Evolutionary conservation across 768 basidiomycete species (phyloP).

Genomic region (Ephemerocybe angulata): DNA sequence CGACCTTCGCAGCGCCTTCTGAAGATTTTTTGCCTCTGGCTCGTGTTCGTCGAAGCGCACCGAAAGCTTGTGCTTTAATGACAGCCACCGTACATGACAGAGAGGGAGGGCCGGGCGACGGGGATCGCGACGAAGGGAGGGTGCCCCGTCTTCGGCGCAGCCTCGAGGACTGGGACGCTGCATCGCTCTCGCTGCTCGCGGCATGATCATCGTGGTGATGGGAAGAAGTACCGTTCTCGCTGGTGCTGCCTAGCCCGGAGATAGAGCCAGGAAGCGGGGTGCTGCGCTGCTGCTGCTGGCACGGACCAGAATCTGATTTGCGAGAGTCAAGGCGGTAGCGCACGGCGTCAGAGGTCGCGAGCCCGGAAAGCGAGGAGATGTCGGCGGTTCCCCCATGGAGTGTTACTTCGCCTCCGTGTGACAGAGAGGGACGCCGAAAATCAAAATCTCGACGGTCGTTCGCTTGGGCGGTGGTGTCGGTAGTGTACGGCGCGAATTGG

Average conservation of each 20-base stretch:
- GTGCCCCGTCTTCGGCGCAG: slow-evolving; percentile 46
- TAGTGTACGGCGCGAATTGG: slow-evolving; percentile 62
- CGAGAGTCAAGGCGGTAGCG: slow-evolving; percentile 57
- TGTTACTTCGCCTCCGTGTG: slow-evolving; percentile 57
- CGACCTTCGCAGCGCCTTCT: slow-evolving; percentile 68
- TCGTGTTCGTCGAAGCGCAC: slow-evolving; percentile 76
- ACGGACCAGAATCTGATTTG: slow-evolving; percentile 45
- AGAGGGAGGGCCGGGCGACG: slow-evolving; percentile 41
- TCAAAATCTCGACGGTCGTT: slow-evolving; percentile 56
- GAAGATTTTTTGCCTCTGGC: slow-evolving; percentile 68
- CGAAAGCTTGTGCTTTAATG: slow-evolving; percentile 89
- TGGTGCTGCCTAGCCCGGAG: slow-evolving; percentile 49
- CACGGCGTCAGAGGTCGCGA: slow-evolving; percentile 46
- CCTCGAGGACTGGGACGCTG: slow-evolving; percentile 39
- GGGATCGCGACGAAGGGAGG: slow-evolving; percentile 44
- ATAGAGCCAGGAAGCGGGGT: slow-evolving; percentile 23
- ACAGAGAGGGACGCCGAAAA: slow-evolving; percentile 55
- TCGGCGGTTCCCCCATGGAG: slow-evolving; percentile 74
- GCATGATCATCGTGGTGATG: slow-evolving; percentile 52
- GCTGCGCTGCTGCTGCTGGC: slow-evolving; percentile 36
- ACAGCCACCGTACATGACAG: slow-evolving; percentile 83
- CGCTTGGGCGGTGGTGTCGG: slow-evolving; percentile 48
- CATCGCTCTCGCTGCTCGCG: slow-evolving; percentile 52
- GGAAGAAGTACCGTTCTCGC: slow-evolving; percentile 27
- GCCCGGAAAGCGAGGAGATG: slow-evolving; percentile 48